Conservation (phyloP, 768 basidiomycete genomes). For the Pulveroboletus sp. region DNA sequence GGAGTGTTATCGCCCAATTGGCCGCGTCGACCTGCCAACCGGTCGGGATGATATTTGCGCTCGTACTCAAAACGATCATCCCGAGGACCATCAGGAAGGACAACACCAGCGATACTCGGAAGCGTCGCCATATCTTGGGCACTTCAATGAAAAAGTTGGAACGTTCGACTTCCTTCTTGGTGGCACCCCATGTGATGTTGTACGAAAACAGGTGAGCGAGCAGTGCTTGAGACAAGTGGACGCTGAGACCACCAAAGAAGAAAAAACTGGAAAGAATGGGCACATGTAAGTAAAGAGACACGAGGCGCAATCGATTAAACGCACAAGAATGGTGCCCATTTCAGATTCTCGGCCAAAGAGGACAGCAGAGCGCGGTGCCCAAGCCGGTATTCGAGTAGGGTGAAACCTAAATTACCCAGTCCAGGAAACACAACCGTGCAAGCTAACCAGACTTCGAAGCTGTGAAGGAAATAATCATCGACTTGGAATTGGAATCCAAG, state of each 20-base stretch:
- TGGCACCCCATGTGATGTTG: slow-evolving; percentile 56
- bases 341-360: slow-evolving; percentile 25
- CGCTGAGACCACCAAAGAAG: slow-evolving; percentile 53
- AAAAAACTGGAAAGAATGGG: slow-evolving; percentile 31
- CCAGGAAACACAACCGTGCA: slow-evolving; percentile 72
- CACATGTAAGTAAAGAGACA: neutral
- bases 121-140: slow-evolving; percentile 76
- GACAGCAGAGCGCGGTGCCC: slow-evolving; percentile 35
- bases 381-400: slow-evolving; percentile 70
- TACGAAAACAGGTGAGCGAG: slow-evolving; percentile 56
- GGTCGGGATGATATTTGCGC: slow-evolving; percentile 43
- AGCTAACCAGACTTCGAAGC: slow-evolving; percentile 80
- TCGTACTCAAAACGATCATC: slow-evolving; percentile 54
- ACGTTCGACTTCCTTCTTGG: slow-evolving; percentile 78
- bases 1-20: slow-evolving; percentile 71
- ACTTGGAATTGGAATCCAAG: slow-evolving; percentile 67
- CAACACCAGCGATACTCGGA: slow-evolving; percentile 58
- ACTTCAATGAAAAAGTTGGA: slow-evolving; percentile 93
- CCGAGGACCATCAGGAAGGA: slow-evolving; percentile 43
- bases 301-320: neutral
- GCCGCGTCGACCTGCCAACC: slow-evolving; percentile 61
- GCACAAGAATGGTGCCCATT: slow-evolving; percentile 37
- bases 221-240: slow-evolving; percentile 49
- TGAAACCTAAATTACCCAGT: slow-evolving; percentile 66
- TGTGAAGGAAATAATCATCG: slow-evolving; percentile 72